Evolutionary conservation across 805 yeast species (phyloP), one percentile per base, ranked within the genome.

Genomic region (Suhomyces vadensis): DNA sequence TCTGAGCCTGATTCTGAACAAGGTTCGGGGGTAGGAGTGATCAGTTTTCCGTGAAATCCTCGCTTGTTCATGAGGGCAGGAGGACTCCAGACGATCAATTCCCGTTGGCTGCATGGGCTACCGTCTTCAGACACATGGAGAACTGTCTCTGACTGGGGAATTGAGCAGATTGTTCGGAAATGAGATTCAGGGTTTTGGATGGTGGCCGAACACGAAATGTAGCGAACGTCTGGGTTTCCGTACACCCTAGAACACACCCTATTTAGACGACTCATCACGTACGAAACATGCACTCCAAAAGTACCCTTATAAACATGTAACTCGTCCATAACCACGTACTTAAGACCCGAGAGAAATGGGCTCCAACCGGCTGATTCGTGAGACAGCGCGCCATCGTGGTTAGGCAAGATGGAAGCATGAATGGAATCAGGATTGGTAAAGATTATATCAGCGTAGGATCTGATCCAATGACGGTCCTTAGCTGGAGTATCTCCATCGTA

Each of bases 341-440:
- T 79, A 53, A 94, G 65, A 49, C 80, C 76, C 9, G 65, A 56
- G 6, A 94, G 65, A 57, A 91, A 87, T 31, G 76, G 73, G 33
- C 77, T 68, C 97, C 98, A 94, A 10, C 46, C 26, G 2, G 53
- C 44, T 13, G 33, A 42, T n/a, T n/a, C 13, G 3, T 31, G 5
- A 14, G 22, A 13, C 25, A n/a, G 20, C 11, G 11, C 13, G 1
- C 49, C 50, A 23, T 76, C 76, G 63, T 85, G 87, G 42, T 79
- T 77, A 0, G 99, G 98, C 13, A 94, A 65, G 8, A 94, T 80
- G 24, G 91, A 82, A 0, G 88, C 77, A 61, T 94, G 98, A 1
- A 94, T 69, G 74, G 91, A 88, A 60, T 94, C 99, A 0, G 99
- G 99, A 57, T 94, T 94, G 0, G 98, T 88, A 61, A 94, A 89